Base-by-base conservation (phyloP, 768 basidiomycete species). In the Leccinum broughii region DNA sequence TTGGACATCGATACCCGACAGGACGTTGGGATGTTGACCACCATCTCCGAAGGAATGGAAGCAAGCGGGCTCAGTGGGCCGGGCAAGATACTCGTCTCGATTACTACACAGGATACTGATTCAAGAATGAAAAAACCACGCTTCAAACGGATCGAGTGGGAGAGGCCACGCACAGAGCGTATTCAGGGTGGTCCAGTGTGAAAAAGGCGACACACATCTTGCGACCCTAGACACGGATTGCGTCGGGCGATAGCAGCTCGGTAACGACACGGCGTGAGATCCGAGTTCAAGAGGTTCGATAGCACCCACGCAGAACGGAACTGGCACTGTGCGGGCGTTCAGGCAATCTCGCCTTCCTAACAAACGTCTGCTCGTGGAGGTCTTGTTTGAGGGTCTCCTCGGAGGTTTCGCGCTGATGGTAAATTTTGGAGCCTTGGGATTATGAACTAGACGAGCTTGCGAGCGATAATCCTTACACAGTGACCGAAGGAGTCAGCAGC, bases 1-100 rank as follows among this genome's bases (percentile, higher is more conserved):
- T n/a, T n/a, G n/a, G n/a, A n/a, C n/a, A n/a, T n/a, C n/a, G n/a
- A 86, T 82, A 52, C 92, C 92, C 2, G 90, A 93, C 57, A 94
- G 79, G 61, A 93, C 72, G 53, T 68, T 68, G 24, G 73, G 78
- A 17, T 61, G 59, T 50, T 35, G 56, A 57, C 50, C 8, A 63
- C 65, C 58, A 22, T 69, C 60, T 30, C 76, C 82, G 68, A 92
- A 92, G 9, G 83, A 78, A 70, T 91, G 92, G 70, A 87, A 91
- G 64, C 80, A 77, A 13, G 89, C 90, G 51, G 80, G 75, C 61
- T 76, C 71, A 2, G 91, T 89, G 10, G 89, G 89, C 58, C 92
- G 81, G 55, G 78, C 68, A 54, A 93, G 78, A 69, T 73, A 82
- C 69, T 93, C 92, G 72, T 93, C 92, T 56, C 92, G 84, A 72